Base-by-base conservation (phyloP, 1,284 basidiomycete genomes). In the Leccinum glutinopallens region DNA sequence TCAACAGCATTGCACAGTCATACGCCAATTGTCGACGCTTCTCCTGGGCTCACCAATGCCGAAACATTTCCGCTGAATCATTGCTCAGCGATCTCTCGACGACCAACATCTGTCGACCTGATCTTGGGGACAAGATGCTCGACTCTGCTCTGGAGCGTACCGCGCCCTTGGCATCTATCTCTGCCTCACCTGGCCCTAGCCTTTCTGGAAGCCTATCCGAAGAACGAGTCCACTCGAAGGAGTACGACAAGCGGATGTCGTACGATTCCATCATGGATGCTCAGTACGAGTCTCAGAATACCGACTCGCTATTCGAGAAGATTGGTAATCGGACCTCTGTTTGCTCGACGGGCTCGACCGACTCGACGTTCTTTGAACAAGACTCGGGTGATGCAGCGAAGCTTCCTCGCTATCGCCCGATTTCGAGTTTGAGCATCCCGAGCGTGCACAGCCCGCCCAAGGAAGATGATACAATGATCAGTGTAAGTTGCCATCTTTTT, bases 81-180 rank as follows among this genome's bases (percentile, higher is more conserved):
- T 73, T 84, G 41, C 77, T 82, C 69, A 93, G 91, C 63, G 85
- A 88, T 61, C 84, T 84, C 67, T 89, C 89, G 2, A 81, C 79
- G 3, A 76, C 80, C 66, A 81, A 83, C 10, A 73, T 91, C 4
- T 87, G 81, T 3, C 83, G 93, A 22, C 93, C 93, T 2, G 91
- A 88, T 2, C 76, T 95, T 3, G 92, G 93, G 0, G 93, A 94
- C 72, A 92, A 94, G 81, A 94, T 95, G 93, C 93, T 95, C 71
- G 86, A 90, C 35, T 84, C 80, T 19, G 79, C 79, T n/a, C 80
- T 77, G 7, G 87, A 89, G 58, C 82, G 80, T 53, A 84, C 83
- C 4, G 81, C 84, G 63, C 85, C 88, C 0, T 80, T 93, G 33
- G 75, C 82, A 0, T 80, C 89, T 0, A 93, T 93, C 68, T 84